phyloP scores from a whole-genome alignment of 306 rosid species.

The Alnus glutinosa region DNA sequence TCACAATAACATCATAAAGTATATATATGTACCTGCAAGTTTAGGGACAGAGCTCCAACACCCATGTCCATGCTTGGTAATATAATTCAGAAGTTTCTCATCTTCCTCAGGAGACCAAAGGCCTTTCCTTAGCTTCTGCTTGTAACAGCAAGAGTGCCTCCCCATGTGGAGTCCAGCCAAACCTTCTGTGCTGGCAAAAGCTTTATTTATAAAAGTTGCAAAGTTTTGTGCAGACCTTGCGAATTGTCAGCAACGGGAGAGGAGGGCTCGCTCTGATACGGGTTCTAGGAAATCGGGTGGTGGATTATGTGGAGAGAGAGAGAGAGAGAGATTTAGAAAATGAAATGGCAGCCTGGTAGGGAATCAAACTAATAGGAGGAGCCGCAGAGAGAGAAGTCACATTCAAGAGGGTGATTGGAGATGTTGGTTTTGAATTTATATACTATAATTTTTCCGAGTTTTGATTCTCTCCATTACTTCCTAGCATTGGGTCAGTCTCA shows the following conservation, averaged over 20 bases:
- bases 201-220: slow-evolving; percentile 21
- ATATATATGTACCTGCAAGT: slow-evolving; percentile 66
- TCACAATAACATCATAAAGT: background rate
- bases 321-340: slow-evolving; percentile 39
- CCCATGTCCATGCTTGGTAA: slow-evolving; percentile 93
- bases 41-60: slow-evolving; percentile 99
- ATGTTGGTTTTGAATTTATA: slow-evolving; percentile 42
- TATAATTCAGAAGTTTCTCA: slow-evolving; percentile 84
- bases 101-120: slow-evolving; percentile 99
- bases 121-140: slow-evolving; percentile 96
- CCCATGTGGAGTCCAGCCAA: slow-evolving; percentile 59
- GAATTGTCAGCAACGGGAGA: slow-evolving; percentile 31
- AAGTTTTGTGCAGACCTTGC: slow-evolving; percentile 26
- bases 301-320: slow-evolving; percentile 26
- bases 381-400: slow-evolving; percentile 42
- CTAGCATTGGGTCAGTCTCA: slow-evolving; percentile 39
- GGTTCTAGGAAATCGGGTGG: slow-evolving; percentile 37
- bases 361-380: slow-evolving; percentile 77
- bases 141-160: slow-evolving; percentile 96
- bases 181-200: slow-evolving; percentile 40
- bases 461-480: slow-evolving; percentile 31
- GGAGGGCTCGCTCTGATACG: slow-evolving; percentile 14
- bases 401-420: slow-evolving; percentile 42
- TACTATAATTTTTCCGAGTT: slow-evolving; percentile 26
- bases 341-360: slow-evolving; percentile 64